These are phyloP conservation scores for Sequoia sempervirens DNA, from an alignment of 75 land plant species.

Conservation along the genomic window DNA sequence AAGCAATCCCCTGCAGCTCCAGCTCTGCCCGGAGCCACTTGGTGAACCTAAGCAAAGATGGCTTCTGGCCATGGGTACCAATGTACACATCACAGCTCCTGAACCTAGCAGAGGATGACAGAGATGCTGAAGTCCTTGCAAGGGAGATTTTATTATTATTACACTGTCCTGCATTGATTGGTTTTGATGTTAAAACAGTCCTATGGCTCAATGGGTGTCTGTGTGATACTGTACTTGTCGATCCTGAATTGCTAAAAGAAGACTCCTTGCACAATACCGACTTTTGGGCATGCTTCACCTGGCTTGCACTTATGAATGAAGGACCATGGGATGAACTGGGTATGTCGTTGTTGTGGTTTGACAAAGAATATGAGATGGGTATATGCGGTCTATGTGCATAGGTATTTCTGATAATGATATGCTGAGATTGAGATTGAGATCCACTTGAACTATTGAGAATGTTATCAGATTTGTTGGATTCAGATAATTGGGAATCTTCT, in stretches of 20 bases:
- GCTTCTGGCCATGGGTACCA: conserved; percentile 62
- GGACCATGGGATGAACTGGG: conserved; percentile 12
- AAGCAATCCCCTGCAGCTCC: conserved; percentile 79
- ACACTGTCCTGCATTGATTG: background rate
- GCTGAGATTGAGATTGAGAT: background rate
- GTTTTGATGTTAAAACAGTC: background rate
- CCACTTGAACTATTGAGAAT: background rate
- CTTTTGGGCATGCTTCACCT: background rate
- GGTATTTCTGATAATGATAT: background rate
- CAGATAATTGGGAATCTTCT: conserved; percentile 14
- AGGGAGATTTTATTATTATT: conserved; percentile 1
- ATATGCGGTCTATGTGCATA: background rate
- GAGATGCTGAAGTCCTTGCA: conserved; percentile 15
- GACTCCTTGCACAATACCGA: background rate
- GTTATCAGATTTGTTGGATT: conserved; percentile 16
- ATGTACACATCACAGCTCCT: conserved; percentile 85
- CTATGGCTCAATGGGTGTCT: background rate
- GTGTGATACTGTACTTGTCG: background rate
- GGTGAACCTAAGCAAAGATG: conserved; percentile 57
- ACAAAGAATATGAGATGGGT: conserved; percentile 6
- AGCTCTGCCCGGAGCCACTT: conserved; percentile 87
- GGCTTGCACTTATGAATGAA: conserved; percentile 1
- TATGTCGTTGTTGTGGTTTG: conserved; percentile 6
- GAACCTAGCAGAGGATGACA: conserved; percentile 25
- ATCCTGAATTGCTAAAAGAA: background rate